Base-by-base conservation (phyloP, 768 basidiomycete species). In the Wakefieldia striispora region DNA sequence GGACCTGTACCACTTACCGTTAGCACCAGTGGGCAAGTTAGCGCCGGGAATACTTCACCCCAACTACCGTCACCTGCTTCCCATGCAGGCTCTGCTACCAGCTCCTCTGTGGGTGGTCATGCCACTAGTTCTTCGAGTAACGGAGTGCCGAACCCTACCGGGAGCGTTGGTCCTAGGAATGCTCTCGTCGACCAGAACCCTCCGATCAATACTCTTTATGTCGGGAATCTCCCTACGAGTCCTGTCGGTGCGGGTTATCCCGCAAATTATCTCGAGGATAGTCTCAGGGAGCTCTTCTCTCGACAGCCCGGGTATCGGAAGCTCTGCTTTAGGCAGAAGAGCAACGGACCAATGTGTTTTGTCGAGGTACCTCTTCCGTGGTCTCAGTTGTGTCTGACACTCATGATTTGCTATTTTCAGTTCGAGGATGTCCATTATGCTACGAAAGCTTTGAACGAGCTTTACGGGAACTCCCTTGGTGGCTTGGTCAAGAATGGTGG, bases 321-420 rank as follows among this genome's bases (percentile, higher is more conserved):
- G 60, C 78, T 99, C 54, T 93, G 87, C 62, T 98, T 94, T 75
- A 78, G 95, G 45, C 93, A 95, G 63, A 99, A 99, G 74, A 91
- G 82, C 66, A 95, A 95, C 60, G 95, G 97, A 1, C 95, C 95
- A 8, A 98, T 98, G 95, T 98, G 97, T 69, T 98, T 98, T 67
- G 94, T 98, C 39, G 97, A 99, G 84, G 91, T 93, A 60, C 21
- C 66, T 56, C 61, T 54, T 23, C 40, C 44, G 6, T 40, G 6
- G 33, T 39, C 29, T 35, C 4, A n/a, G 11, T 0, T 33, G 26
- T 4, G 19, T 17, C 34, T 21, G 23, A 40, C 40, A 31, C 40
- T 58, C 20, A 51, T 37, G 34, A 49, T 43, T 43, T 34, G 17
- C 14, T 9, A 45, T 35, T 47, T 51, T 7, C 62, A 95, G 89